These are phyloP conservation scores for Papiliotrema terrestris DNA, from an alignment of 1,284 basidiomycete genomes.

Conservation along the genomic window DNA sequence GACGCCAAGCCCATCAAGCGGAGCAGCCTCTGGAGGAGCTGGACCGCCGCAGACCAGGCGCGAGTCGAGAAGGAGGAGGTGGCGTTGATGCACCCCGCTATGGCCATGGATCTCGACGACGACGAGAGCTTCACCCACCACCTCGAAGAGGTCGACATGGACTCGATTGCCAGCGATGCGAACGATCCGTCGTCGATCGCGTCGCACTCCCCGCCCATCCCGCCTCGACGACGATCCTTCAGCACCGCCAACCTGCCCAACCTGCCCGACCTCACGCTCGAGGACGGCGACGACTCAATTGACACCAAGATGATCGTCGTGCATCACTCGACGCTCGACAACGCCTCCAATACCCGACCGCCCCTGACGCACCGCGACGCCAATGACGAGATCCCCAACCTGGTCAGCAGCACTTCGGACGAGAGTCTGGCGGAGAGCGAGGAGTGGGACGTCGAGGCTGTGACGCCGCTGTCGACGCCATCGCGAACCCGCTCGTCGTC, in stretches of 20 bases:
- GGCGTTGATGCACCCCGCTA: slow-evolving; percentile 20
- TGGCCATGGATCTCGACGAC: slow-evolving; percentile 17
- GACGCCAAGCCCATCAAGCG: slow-evolving; percentile 19
- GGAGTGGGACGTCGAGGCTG: slow-evolving; percentile 2
- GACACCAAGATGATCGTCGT: neutral
- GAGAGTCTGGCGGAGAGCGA: slow-evolving; percentile 4
- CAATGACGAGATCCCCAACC: neutral
- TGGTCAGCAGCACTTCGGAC: slow-evolving; percentile 1
- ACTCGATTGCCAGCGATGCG: too few species aligned
- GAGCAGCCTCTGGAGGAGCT: slow-evolving; percentile 25
- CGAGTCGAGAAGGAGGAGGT: slow-evolving; percentile 2
- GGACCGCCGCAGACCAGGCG: slow-evolving; percentile 26
- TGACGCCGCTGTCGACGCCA: neutral
- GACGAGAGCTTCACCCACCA: neutral
- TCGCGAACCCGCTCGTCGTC: neutral
- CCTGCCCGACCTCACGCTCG: slow-evolving; percentile 2
- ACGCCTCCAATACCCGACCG: neutral
- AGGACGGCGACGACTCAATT: neutral
- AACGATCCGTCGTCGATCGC: neutral
- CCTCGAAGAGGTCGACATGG: slow-evolving; percentile 2
- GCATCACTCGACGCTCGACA: neutral
- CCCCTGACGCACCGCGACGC: neutral
- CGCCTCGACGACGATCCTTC: slow-evolving; percentile 1
- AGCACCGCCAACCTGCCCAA: neutral
- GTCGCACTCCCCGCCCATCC: neutral